These are phyloP conservation scores for Pseudonitzschia delicatissima DNA, from an alignment of 108 stramenopile genomes.

Conservation along the genomic window DNA sequence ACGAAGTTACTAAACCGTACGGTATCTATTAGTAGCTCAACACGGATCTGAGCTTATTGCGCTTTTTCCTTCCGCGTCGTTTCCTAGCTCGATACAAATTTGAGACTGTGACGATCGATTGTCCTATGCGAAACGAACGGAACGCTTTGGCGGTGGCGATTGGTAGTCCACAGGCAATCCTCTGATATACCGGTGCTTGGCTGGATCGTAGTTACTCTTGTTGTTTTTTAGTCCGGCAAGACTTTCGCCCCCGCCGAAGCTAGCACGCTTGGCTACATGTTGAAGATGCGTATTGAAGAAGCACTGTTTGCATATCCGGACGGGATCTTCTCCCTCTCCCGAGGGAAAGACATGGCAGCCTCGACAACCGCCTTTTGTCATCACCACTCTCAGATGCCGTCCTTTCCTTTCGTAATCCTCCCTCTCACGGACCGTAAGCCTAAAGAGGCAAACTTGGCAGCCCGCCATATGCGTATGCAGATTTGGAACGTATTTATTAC, in stretches of 20 bases:
- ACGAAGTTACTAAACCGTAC: no score
- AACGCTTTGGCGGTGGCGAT: no score
- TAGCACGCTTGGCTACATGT: not conserved
- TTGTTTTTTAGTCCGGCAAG: conserved; percentile 2
- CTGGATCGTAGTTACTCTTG: no score
- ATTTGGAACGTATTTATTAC: conserved; percentile 14
- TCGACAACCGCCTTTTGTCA: conserved; percentile 22
- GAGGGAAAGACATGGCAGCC: conserved; percentile 32
- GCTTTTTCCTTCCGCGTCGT: no score
- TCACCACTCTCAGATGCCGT: conserved; percentile 24
- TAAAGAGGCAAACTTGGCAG: conserved; percentile 36
- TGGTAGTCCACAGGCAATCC: no score
- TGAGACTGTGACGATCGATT: no score
- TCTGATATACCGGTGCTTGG: no score
- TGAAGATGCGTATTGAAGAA: conserved; percentile 34
- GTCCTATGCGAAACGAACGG: no score
- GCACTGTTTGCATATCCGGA: conserved; percentile 29
- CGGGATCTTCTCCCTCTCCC: conserved; percentile 30
- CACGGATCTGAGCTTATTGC: no score
- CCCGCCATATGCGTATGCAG: conserved; percentile 10
- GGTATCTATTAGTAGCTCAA: no score
- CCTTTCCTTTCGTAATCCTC: conserved; percentile 27
- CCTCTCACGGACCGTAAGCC: conserved; percentile 14
- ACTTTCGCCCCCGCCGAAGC: conserved; percentile 16
- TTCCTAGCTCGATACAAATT: no score